Evolutionary conservation across 2,329 filamentous ascomycete species (phyloP), one percentile per base, ranked within the genome.

Genomic region (Chaetothyriales sp.): DNA sequence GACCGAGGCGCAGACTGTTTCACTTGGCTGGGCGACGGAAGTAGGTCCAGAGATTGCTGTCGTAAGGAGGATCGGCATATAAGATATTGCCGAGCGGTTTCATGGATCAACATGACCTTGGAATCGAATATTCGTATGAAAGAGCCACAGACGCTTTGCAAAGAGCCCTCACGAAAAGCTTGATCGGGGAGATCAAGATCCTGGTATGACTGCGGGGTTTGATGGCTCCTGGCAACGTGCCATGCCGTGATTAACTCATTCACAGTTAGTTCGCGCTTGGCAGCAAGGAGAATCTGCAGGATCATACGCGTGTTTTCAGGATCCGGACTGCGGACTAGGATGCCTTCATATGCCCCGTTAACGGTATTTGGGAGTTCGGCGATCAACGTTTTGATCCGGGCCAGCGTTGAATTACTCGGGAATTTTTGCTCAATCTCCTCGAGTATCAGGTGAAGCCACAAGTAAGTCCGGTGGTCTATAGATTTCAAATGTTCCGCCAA

Each of bases 61-160:
- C 10, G 3, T 39, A 15, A 39, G 12, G 7, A 12, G 3, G 32
- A 12, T 39, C 32, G 32, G 10, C 10, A 15, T 19, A 51, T 15
- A 20, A 64, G 52, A 53, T 63, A 65, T 47, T 64, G 60, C 45
- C 52, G 58, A 15, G 61, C 61, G 10, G 62, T 64, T 47, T 65
- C 58, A 48, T 63, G 62, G 28, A 64, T 56, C 19, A 63, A 51
- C 49, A 56, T 61, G 19, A 64, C 51, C 22, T 45, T 51, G 2
- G 47, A 52, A 44, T 61, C 49, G 19, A 57, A 53, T 25, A 64
- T 53, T 26, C 51, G 57, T 7, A 63, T 50, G 51, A 64, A 63
- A 3, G 63, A 53, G 6, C 61, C 59, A 48, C 61, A 62, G 19
- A 49, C 6, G 7, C 47, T 22, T 47, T 39, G 25, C 22, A 49